Evolutionary conservation across 2,329 filamentous ascomycete species (phyloP).

Genomic region (Ophidiomyces ophidiicola): DNA sequence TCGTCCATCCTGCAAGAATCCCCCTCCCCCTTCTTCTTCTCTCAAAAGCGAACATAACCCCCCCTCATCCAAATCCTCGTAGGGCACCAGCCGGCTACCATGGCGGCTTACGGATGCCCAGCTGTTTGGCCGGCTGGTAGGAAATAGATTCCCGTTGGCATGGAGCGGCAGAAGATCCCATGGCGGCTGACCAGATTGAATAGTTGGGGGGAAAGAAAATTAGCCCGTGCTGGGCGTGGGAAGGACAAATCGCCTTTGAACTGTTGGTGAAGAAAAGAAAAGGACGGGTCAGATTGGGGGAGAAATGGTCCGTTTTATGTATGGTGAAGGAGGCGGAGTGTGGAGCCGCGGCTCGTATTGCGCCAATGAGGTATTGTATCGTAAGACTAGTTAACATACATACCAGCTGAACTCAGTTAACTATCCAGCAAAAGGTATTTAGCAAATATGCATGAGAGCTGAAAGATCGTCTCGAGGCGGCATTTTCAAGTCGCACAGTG

Average conservation of each 20-base stretch:
- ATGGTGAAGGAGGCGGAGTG: not conserved
- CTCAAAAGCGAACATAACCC: not conserved
- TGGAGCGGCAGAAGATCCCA: slow-evolving; percentile 1
- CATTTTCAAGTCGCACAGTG: too few relatives aligned
- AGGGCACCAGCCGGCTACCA: not conserved
- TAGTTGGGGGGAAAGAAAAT: slow-evolving; percentile 6
- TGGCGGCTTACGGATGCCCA: slow-evolving; percentile 10
- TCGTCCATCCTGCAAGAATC: not conserved
- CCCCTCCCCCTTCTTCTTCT: slow-evolving; percentile 1
- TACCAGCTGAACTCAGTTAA: too few relatives aligned
- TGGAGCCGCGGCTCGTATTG: too few relatives aligned
- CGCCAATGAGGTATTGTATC: too few relatives aligned
- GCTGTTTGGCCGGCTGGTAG: slow-evolving; percentile 1
- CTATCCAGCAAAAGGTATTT: too few relatives aligned
- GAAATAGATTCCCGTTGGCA: not conserved
- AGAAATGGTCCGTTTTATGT: not conserved
- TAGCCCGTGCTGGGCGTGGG: slow-evolving; percentile 7
- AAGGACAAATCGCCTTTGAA: slow-evolving; percentile 2
- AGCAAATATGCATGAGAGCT: too few relatives aligned
- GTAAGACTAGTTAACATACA: too few relatives aligned
- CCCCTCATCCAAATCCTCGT: slow-evolving; percentile 1
- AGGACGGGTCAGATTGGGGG: not conserved
- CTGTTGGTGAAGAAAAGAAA: not conserved
- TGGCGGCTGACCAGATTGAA: slow-evolving; percentile 10
- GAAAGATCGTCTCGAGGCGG: too few relatives aligned